Evolutionary conservation across 352 stramenopile species (phyloP).

Genomic region (Halophytophthora batemanensis): DNA sequence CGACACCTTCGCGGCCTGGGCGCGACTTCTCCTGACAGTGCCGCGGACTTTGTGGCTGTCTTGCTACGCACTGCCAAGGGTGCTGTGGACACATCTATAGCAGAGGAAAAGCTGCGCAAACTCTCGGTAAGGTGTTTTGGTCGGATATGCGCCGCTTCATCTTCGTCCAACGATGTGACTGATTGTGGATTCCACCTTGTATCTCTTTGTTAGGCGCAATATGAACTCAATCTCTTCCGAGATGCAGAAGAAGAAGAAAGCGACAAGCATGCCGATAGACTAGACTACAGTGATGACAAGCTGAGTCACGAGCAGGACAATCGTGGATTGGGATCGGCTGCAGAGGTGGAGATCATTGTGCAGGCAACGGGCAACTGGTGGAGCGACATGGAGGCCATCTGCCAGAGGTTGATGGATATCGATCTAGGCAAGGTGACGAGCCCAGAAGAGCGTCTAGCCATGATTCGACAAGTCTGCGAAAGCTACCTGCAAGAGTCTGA

Average conservation of each 20-base stretch:
- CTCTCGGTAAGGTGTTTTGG: constrained; percentile 25
- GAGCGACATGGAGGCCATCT: constrained; percentile 52
- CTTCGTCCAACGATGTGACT: neutral
- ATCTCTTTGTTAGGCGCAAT: constrained; percentile 11
- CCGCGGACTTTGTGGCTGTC: constrained; percentile 54
- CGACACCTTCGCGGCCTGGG: constrained; percentile 20
- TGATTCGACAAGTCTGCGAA: constrained; percentile 46
- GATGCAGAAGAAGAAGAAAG: neutral
- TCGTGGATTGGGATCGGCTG: neutral
- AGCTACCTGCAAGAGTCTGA: constrained; percentile 28
- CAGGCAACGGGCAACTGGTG: constrained; percentile 64
- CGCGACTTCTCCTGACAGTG: constrained; percentile 1
- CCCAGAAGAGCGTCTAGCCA: constrained; percentile 31
- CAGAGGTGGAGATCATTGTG: constrained; percentile 35
- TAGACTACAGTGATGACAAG: constrained; percentile 1
- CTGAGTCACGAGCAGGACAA: neutral
- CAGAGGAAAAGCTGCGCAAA: constrained; percentile 47
- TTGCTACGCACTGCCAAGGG: constrained; percentile 56
- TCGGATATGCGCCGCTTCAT: neutral
- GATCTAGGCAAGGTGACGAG: constrained; percentile 15
- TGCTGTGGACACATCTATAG: constrained; percentile 34
- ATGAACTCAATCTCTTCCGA: constrained; percentile 17
- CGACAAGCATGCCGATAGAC: neutral
- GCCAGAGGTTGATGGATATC: constrained; percentile 24
- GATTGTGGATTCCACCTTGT: neutral